Evolutionary conservation across 1,139 yeast species (phyloP), one percentile per base, ranked within the genome.

Genomic region (Protomyces macrosporus): DNA sequence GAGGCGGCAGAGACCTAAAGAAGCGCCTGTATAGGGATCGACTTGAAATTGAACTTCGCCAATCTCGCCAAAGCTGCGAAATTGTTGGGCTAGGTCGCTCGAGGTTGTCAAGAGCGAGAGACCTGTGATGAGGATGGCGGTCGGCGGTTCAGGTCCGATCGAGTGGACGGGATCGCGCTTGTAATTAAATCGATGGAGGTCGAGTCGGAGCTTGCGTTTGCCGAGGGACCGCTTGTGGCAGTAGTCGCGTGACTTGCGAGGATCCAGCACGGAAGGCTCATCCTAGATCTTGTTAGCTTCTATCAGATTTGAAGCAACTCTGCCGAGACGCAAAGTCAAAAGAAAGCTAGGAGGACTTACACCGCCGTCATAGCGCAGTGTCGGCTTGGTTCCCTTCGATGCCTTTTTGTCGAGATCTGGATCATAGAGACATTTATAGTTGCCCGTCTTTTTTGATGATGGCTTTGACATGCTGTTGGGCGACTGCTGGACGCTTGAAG

Each of bases 21-120:
- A 93, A 32, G 87, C 88, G 2, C 91, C 96, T 61, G 88, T 85
- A 23, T 79, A 78, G 0, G 95, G 90, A 71, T 91, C 95, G 67
- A 81, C 82, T 30, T 86, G 77, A 66, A 85, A 79, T 67, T 83
- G 83, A 64, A 88, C 77, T 52, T 82, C 84, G 4, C 77, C 74
- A 2, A 85, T 73, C 10, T 81, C 81, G 2, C 97, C 97, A 74
- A 79, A 87, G 45, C 81, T 76, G 53, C 79, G 78, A 67, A 90
- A 84, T 67, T 85, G 85, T 60, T 81, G 76, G 40, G 77, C 73
- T 66, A 85, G 71, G 69, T 80, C 75, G 69, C 79, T 23, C 69
- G 78, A 75, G 70, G 86, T 74, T 69, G 86, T 72, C 68, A 82
- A 69, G 71, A 81, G 67, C 67, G 82, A 75, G 75, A 86, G 76